These are phyloP conservation scores for Metarhizium rileyi DNA, from an alignment of 2,329 filamentous ascomycete genomes.

Conservation along the genomic window DNA sequence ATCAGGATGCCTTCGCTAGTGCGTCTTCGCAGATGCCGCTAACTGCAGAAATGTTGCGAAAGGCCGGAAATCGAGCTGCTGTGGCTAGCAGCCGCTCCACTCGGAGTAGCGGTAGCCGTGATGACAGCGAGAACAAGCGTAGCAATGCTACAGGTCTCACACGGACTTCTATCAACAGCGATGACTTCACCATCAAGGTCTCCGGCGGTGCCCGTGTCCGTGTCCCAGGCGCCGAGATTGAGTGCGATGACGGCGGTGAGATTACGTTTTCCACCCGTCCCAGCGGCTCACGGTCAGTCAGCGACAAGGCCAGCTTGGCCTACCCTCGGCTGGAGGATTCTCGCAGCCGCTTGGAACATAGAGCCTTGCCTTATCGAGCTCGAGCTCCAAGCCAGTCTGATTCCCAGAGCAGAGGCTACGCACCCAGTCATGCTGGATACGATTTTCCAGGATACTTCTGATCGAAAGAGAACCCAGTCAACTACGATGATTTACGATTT, in stretches of 20 bases:
- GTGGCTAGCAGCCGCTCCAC: conserved; percentile 45
- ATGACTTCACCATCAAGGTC: conserved; percentile 53
- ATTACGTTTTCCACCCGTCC: conserved; percentile 40
- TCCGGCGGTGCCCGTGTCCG: conserved; percentile 46
- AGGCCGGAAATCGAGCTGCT: conserved; percentile 35
- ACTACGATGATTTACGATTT: conserved; percentile 12
- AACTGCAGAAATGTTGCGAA: conserved; percentile 46
- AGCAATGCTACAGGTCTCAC: conserved; percentile 54
- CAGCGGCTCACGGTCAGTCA: conserved; percentile 29
- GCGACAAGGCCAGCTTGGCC: conserved; percentile 41
- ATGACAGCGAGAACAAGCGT: conserved; percentile 53
- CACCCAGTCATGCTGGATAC: conserved; percentile 17
- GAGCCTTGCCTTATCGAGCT: conserved; percentile 31
- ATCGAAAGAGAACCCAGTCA: conserved; percentile 5
- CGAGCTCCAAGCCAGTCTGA: conserved; percentile 42
- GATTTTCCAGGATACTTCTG: conserved; percentile 22
- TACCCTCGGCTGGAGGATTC: conserved; percentile 37
- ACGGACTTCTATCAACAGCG: conserved; percentile 36
- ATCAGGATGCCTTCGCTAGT: conserved; percentile 44
- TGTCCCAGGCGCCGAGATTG: conserved; percentile 47
- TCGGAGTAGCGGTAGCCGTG: conserved; percentile 48
- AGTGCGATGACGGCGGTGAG: conserved; percentile 48
- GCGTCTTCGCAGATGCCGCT: conserved; percentile 35
- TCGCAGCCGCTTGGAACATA: conserved; percentile 32
- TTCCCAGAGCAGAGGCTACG: conserved; percentile 28